Percentiles rank a stretch among this genome's conserved stretches.
Evolutionary conservation across 371 early-diverging fungal genomes (phyloP).

Genomic region (Mortierella sp.): DNA sequence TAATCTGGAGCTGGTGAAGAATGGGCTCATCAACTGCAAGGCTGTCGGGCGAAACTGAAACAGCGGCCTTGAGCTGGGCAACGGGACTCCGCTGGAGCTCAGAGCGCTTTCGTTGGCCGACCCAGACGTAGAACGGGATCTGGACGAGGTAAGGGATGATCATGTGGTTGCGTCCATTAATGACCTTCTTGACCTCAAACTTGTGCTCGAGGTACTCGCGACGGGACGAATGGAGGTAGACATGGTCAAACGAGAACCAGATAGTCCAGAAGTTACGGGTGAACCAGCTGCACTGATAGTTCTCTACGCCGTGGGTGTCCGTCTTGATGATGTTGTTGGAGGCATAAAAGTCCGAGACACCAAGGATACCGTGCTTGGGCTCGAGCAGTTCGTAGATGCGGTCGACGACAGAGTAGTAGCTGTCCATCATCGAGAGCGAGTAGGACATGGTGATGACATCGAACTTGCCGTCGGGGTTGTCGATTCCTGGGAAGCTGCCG

Average conservation of each 20-base stretch:
- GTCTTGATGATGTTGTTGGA: constrained; percentile 65
- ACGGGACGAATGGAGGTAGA: constrained; percentile 81
- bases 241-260: constrained; percentile 87
- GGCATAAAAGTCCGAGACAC: constrained; percentile 84
- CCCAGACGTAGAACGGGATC: constrained; percentile 91
- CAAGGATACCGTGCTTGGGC: constrained; percentile 79
- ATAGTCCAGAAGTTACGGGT: constrained; percentile 86
- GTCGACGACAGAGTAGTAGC: constrained; percentile 81
- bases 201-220: constrained; percentile 90
- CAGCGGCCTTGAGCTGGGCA: constrained; percentile 2
- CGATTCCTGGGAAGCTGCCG: constrained; percentile 74
- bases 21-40: constrained; percentile 23
- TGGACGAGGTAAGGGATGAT: constrained; percentile 78
- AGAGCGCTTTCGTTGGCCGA: constrained; percentile 66
- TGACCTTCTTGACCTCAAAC: constrained; percentile 82
- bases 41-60: not conserved
- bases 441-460: constrained; percentile 88
- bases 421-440: constrained; percentile 91
- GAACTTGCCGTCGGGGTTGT: constrained; percentile 70
- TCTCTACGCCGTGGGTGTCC: constrained; percentile 61
- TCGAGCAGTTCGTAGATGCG: constrained; percentile 71
- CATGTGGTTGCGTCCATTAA: constrained; percentile 83
- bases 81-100: constrained; percentile 17
- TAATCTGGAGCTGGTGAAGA: constrained; percentile 22
- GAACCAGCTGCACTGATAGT: constrained; percentile 81